Evolutionary conservation across 441 rosid genomes (phyloP), one percentile per base, ranked within the genome.

Genomic region (Adansonia rubrostipa): DNA sequence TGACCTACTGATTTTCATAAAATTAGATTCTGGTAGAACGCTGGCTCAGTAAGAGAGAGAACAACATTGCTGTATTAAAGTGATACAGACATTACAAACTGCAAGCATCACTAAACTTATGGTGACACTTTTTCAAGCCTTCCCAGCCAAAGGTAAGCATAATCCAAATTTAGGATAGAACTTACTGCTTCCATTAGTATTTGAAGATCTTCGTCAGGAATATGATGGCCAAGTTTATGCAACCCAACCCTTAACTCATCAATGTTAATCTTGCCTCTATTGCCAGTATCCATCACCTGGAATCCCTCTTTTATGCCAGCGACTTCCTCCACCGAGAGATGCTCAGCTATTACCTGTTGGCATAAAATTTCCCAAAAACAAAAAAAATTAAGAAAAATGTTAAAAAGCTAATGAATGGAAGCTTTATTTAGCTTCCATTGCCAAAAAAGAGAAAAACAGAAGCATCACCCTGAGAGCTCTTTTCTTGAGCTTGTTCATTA

Each of bases 401-500:
- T 50, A 20, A 69, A 13, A 22, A 47, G 36, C 42, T 69, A 68
- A 68, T 0, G 11, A 22, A 9, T 11, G 42, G 56, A 20, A 48
- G 57, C 57, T 20, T 45, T 33, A 24, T 66, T 22, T 13, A 15
- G 19, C 50, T 51, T 77, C 6, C 51, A 74, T 36, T 22, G 6
- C 51, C 9, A 44, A 72, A 24, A 50, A 79, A 19, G 45, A 9
- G 58, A 68, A 68, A 53, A 9, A 7, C 6, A 1, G 51, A 53
- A 80, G 66, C 78, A 61, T 78, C 87, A 91, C 94, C 91, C 90
- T 85, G 15, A 92, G 90, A 76, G 96, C 96, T 86, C 96, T 84
- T 85, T 92, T 92, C 90, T 90, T 92, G 75, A 92, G 92, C 84
- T 89, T 92, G 84, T 92, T 92, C 93, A 92, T 92, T 54, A 92